Base-by-base conservation (phyloP, 2,329 filamentous ascomycete species). In the Epicoccum nigrum region DNA sequence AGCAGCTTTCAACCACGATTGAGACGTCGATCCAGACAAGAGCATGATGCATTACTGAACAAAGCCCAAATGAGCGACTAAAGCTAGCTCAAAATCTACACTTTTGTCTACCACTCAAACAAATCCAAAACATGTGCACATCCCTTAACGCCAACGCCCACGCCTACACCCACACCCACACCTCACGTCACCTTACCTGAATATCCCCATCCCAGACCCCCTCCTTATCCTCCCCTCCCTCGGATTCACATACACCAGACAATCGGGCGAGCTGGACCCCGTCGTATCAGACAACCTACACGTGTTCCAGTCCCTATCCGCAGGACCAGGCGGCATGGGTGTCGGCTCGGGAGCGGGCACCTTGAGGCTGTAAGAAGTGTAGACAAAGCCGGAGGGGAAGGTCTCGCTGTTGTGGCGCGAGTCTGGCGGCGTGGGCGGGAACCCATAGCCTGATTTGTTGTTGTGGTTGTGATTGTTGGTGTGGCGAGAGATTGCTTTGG, bases 261-360 rank as follows among this genome's bases (percentile, higher is more conserved):
- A 42, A 4, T 46, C 25, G 3, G 43, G 43, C 20, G 37, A 16
- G 9, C 27, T 20, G 12, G 32, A 38, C 1, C 16, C 28, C 2
- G 43, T 52, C 12, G 49, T 38, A 40, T 46, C 38, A 2, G 38
- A 33, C 13, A 43, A 12, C n/a, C 15, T 25, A 28, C 32, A 43
- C 3, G 11, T 21, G 7, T 11, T 8, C 20, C n/a, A 6, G n/a
- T 52, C 27, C 15, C 27, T 30, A 12, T 42, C 31, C 1, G 31
- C 35, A 15, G 37, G 9, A 2, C 19, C 31, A 4, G 13, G 9
- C 2, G 31, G 25, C 17, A 23, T 16, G 7, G 8, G 12, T 5
- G 9, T 4, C 12, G 16, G 11, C 12, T 31, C 2, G 1, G 23
- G 12, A 13, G 31, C 12, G 7, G 23, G n/a, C 15, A 38, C 3